phyloP scores from a whole-genome alignment of 1,284 basidiomycete species.

The Puccinia horiana region DNA sequence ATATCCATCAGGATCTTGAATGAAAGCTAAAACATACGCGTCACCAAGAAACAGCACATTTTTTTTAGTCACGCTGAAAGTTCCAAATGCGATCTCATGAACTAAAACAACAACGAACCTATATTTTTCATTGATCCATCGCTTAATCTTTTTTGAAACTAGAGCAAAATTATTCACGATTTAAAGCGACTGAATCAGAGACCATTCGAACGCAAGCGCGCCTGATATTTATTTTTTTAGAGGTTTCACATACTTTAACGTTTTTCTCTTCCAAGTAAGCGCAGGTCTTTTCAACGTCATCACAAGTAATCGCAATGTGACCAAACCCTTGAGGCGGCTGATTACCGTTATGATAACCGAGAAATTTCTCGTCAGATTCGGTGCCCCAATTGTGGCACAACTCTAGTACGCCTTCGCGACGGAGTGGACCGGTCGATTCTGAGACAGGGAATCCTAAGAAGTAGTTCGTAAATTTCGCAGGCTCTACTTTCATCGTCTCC shows the following conservation, averaged over 20 bases:
- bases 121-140: constrained; percentile 76
- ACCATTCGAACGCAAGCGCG: not conserved
- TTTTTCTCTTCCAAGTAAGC: constrained; percentile 77
- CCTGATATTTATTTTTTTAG: not conserved
- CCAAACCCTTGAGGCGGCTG: constrained; percentile 67
- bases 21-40: constrained; percentile 69
- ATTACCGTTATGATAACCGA: constrained; percentile 80
- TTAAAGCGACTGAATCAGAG: not conserved
- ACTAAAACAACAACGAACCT: not conserved
- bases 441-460: constrained; percentile 52
- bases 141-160: constrained; percentile 81
- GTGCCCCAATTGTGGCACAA: constrained; percentile 79
- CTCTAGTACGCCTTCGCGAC: constrained; percentile 71
- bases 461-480: constrained; percentile 53
- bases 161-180: constrained; percentile 43
- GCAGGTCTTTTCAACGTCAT: constrained; percentile 80
- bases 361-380: constrained; percentile 73
- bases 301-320: constrained; percentile 76
- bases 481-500: not conserved
- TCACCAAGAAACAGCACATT: not conserved
- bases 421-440: constrained; percentile 56
- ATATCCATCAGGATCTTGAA: constrained; percentile 69
- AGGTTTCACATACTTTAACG: constrained; percentile 60
- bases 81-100: constrained; percentile 1
- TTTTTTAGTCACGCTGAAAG: not conserved